These are phyloP conservation scores for Colletotrichum falcatum DNA, from an alignment of 2,329 filamentous ascomycete species.

Conservation along the genomic window DNA sequence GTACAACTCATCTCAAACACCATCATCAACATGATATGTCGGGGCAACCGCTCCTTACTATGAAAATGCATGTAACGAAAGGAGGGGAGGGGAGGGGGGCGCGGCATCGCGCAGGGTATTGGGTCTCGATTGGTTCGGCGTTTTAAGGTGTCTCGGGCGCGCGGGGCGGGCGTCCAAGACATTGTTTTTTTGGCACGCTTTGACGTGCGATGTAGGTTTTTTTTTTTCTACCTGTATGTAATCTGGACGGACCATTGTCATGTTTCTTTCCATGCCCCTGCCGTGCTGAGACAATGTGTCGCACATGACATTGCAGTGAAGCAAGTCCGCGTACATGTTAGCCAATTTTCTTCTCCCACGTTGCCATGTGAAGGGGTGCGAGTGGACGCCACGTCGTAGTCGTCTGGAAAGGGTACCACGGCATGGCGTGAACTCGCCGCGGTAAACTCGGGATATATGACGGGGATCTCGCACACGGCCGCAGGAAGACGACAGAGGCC, in stretches of 20 bases:
- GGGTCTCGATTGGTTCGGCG: conserved; percentile 2
- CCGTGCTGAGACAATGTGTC: neutral
- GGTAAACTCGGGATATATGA: neutral
- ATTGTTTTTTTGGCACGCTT: neutral
- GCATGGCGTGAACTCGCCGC: neutral
- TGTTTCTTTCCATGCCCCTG: neutral
- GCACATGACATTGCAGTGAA: neutral
- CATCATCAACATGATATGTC: neutral
- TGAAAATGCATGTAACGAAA: conserved; percentile 19
- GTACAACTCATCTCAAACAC: conserved; percentile 23
- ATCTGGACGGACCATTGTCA: too few species aligned
- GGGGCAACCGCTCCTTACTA: conserved; percentile 8
- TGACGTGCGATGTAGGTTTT: neutral
- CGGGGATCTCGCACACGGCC: neutral
- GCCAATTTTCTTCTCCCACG: neutral
- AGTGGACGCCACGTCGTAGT: neutral
- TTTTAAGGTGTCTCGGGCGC: conserved; percentile 12
- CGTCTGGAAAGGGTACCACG: too few species aligned
- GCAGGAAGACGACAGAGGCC: neutral
- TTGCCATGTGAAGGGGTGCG: neutral
- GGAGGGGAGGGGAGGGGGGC: neutral
- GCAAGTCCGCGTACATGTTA: neutral
- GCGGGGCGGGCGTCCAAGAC: conserved; percentile 16
- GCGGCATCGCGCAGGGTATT: conserved; percentile 11
- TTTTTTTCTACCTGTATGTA: conserved; percentile 2